Evolutionary conservation across 805 yeast genomes (phyloP).

Genomic region (Novakomyces olei): DNA sequence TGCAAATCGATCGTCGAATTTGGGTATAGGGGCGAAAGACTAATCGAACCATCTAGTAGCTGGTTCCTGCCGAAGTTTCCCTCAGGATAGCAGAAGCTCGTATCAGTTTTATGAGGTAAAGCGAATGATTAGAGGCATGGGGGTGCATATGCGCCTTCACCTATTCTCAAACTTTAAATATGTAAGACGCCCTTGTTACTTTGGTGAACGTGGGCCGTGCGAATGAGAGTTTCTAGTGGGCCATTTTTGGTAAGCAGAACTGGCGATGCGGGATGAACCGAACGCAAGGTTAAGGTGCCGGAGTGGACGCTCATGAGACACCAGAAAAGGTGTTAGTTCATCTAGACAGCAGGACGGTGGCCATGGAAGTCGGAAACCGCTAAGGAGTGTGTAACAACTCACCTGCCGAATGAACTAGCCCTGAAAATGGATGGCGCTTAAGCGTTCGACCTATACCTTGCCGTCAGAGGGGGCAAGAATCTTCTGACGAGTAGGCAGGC

Average conservation of each 20-base stretch:
- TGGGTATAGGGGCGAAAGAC: constrained; percentile 25
- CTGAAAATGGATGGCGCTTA: constrained; percentile 23
- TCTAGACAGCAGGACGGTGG: constrained; percentile 29
- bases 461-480: constrained; percentile 19
- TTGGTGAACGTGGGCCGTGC: constrained; percentile 21
- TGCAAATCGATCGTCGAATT: constrained; percentile 25
- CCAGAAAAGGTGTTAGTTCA: constrained; percentile 24
- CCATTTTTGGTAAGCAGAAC: constrained; percentile 27
- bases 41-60: constrained; percentile 24
- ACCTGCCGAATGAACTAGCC: constrained; percentile 21
- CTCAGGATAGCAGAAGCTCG: constrained; percentile 23
- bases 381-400: constrained; percentile 28
- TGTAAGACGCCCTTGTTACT: constrained; percentile 23
- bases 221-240: constrained; percentile 26
- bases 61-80: constrained; percentile 25
- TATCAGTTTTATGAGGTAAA: constrained; percentile 23
- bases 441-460: constrained; percentile 23
- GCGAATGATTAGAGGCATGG: constrained; percentile 23
- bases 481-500: constrained; percentile 24
- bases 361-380: constrained; percentile 26
- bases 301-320: constrained; percentile 24
- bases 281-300: constrained; percentile 22
- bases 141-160: constrained; percentile 20
- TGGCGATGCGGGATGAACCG: constrained; percentile 27
- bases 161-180: constrained; percentile 24